Percentiles rank a stretch among this genome's conserved stretches.
Conservation (phyloP, 441 rosid species). For the Syzygium malaccense region DNA sequence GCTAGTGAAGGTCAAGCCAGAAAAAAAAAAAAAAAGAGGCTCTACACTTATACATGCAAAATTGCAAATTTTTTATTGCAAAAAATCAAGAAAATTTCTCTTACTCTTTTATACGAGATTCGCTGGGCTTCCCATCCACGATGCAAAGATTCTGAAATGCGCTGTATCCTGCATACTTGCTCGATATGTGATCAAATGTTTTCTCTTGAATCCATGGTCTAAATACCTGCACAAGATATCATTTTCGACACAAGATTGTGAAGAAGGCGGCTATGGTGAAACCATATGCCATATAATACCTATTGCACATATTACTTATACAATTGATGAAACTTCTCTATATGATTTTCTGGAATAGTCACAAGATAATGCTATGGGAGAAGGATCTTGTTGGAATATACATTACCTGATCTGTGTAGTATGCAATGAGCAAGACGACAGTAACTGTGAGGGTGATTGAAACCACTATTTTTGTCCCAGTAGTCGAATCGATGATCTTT, state of each 20-base stretch:
- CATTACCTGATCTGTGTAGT: conserved; percentile 27
- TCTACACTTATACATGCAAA: background rate
- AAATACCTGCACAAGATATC: conserved; percentile 22
- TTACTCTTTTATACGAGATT: conserved; percentile 15
- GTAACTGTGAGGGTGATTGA: conserved; percentile 22
- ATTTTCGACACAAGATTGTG: background rate
- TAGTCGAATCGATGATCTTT: conserved; percentile 18
- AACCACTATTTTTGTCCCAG: conserved; percentile 16
- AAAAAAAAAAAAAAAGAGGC: background rate
- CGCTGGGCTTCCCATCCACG: conserved; percentile 18
- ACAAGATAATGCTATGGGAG: background rate
- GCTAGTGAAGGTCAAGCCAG: background rate
- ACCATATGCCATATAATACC: background rate
- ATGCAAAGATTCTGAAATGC: conserved; percentile 11
- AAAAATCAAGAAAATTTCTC: background rate
- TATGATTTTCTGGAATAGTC: background rate
- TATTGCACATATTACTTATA: background rate
- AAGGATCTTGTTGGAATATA: background rate
- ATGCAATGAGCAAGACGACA: conserved; percentile 12
- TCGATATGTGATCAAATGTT: conserved; percentile 25
- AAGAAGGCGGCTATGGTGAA: background rate
- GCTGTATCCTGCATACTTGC: conserved; percentile 9
- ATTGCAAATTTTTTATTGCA: background rate
- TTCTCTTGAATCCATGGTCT: conserved; percentile 40
- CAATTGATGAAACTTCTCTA: background rate